phyloP scores from a whole-genome alignment of 2,329 filamentous ascomycete species.

The Penicillium sp. region DNA sequence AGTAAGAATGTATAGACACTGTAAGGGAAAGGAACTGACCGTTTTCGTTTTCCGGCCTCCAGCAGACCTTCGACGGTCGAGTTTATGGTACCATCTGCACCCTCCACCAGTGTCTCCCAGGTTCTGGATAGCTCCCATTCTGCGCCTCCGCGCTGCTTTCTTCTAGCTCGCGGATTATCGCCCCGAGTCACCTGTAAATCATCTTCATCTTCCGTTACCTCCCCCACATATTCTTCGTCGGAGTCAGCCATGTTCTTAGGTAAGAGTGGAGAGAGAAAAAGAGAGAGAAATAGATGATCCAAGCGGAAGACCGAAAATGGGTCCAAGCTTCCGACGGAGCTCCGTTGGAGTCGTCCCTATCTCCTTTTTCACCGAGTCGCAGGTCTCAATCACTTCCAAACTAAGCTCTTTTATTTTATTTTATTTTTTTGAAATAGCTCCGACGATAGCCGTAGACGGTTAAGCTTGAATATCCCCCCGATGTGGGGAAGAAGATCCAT shows the following conservation, averaged over 20 bases:
- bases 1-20: slow-evolving; percentile 11
- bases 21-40: slow-evolving; percentile 41
- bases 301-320: slow-evolving; percentile 15
- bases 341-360: slow-evolving; percentile 11
- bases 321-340: slow-evolving; percentile 34
- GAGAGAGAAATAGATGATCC: slow-evolving; percentile 1
- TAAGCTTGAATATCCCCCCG: slow-evolving; percentile 5
- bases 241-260: slow-evolving; percentile 42
- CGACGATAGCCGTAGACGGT: slow-evolving; percentile 24
- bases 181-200: slow-evolving; percentile 23
- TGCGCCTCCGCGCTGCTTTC: slow-evolving; percentile 39
- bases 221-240: slow-evolving; percentile 53
- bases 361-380: not conserved
- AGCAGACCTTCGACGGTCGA: slow-evolving; percentile 68
- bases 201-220: slow-evolving; percentile 48
- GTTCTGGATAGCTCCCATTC: slow-evolving; percentile 51
- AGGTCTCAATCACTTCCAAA: not conserved
- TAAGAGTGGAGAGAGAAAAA: slow-evolving; percentile 3
- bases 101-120: slow-evolving; percentile 71
- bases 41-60: slow-evolving; percentile 77
- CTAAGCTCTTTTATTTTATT: too few species aligned
- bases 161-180: slow-evolving; percentile 27
- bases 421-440: not conserved
- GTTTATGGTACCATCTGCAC: slow-evolving; percentile 73
- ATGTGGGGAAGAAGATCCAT: slow-evolving; percentile 40